Evolutionary conservation across 2,329 filamentous ascomycete species (phyloP), one percentile per base, ranked within the genome.

Genomic region (Lachnum nothofagi): DNA sequence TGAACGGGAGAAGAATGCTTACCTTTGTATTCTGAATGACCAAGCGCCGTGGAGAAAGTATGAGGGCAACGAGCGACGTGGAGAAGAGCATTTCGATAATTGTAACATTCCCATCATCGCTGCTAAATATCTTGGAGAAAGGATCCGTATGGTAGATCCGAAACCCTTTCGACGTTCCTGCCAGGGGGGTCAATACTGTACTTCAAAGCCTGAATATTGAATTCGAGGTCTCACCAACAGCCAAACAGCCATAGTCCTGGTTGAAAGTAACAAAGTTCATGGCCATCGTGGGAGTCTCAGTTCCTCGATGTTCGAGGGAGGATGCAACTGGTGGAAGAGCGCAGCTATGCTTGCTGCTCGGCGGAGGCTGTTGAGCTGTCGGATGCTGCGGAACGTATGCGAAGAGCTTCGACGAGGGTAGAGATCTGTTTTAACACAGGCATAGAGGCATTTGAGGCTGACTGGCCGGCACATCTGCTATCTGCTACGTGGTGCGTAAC

Each of bases 241-340:
- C 91, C 57, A 98, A 78, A 70, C 91, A 91, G 78, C 88, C 95
- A 74, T 95, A 90, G 75, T 98, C 93, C 76, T 98, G 93, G 71
- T 98, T 98, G 72, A 97, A 98, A 35, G 91, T 96, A 63, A 98
- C 89, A 72, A 95, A 98, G 71, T 98, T 98, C 75, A 97, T 89
- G 42, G 83, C 72, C 83, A 88, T 88, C 52, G 66, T 77, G 56
- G 22, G 27, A 8, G 40, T 34, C 31, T 5, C 33, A 34, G 33
- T 40, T 25, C 33, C 29, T 23, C 22, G 16, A 8, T 25, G 29
- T n/a, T 33, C 6, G 33, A 46, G 27, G 29, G 42, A 27, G 31
- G 31, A 39, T 23, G 16, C 34, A 17, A 5, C 31, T 20, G 20
- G 4, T 27, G 39, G 27, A n/a, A n/a, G n/a, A n/a, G n/a, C n/a